These are phyloP conservation scores for Lachancea dasiensis DNA, from an alignment of 805 yeast species.

Conservation along the genomic window DNA sequence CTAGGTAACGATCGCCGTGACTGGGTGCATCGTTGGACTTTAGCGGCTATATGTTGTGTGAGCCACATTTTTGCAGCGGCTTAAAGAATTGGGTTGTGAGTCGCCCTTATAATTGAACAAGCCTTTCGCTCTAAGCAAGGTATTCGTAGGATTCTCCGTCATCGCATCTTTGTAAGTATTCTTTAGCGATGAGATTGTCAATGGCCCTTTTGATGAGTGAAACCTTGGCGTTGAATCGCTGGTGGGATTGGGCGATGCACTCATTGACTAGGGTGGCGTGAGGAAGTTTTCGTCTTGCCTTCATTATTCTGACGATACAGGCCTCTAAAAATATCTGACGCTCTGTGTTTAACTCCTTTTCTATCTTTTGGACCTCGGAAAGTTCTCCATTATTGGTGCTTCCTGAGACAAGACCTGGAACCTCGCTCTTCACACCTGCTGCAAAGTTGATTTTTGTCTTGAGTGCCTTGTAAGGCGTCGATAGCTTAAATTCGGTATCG, in stretches of 20 bases:
- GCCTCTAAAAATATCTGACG: constrained; percentile 84
- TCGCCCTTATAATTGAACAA: not conserved
- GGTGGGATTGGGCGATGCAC: constrained; percentile 76
- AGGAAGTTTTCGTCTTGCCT: constrained; percentile 73
- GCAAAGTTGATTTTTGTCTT: constrained; percentile 78
- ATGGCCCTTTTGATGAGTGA: constrained; percentile 84
- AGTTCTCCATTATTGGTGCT: constrained; percentile 60
- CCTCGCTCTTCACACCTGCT: constrained; percentile 43
- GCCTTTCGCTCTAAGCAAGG: constrained; percentile 49
- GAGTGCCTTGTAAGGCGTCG: constrained; percentile 77
- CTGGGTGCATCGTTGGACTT: not conserved
- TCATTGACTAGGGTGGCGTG: constrained; percentile 82
- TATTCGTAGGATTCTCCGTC: constrained; percentile 72
- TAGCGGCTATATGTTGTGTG: not conserved
- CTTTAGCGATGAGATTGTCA: constrained; percentile 78
- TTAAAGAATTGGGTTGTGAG: not conserved
- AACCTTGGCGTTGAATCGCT: constrained; percentile 77
- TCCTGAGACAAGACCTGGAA: constrained; percentile 34
- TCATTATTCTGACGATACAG: constrained; percentile 94
- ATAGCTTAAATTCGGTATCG: constrained; percentile 60
- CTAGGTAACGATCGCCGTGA: too few relatives aligned
- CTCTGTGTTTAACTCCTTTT: constrained; percentile 78
- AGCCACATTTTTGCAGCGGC: not conserved
- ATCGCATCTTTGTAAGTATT: constrained; percentile 72
- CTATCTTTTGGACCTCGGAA: constrained; percentile 50